Conservation (phyloP, 2,329 filamentous ascomycete species). For the Lasiodiplodia citricola region DNA sequence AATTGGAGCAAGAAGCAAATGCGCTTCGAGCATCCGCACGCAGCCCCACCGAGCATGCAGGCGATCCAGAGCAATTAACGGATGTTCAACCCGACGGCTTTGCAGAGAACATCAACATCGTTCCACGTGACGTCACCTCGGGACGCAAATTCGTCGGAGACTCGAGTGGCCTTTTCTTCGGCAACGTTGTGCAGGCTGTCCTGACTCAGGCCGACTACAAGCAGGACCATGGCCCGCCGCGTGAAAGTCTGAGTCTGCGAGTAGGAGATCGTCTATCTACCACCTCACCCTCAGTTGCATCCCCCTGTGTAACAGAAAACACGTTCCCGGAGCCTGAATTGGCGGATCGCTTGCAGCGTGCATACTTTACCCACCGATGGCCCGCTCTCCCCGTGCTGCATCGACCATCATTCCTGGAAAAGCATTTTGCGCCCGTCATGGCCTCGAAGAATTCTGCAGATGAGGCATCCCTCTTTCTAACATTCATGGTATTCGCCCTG, state of each 20-base stretch:
- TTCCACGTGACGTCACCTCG: slow-evolving; percentile 5
- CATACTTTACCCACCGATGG: no score
- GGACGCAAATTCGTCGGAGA: slow-evolving; percentile 8
- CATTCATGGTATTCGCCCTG: no score
- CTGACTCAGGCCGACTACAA: slow-evolving; percentile 22
- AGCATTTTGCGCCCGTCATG: no score
- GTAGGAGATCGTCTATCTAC: no score
- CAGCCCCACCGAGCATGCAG: background rate
- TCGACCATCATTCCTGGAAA: no score
- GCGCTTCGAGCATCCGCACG: background rate
- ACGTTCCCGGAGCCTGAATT: no score
- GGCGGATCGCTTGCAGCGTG: no score
- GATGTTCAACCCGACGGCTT: background rate
- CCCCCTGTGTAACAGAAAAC: no score
- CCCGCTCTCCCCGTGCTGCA: no score
- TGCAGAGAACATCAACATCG: slow-evolving; percentile 1
- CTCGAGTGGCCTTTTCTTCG: slow-evolving; percentile 20
- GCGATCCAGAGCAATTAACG: background rate
- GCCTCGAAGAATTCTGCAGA: no score
- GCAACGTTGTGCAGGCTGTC: slow-evolving; percentile 5
- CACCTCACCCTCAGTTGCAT: no score
- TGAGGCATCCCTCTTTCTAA: no score
- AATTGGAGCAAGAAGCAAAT: background rate
- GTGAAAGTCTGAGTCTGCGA: background rate
- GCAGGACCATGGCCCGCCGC: slow-evolving; percentile 11